phyloP scores from a whole-genome alignment of 352 stramenopile genomes.

The Pythium pectinolyticum region DNA sequence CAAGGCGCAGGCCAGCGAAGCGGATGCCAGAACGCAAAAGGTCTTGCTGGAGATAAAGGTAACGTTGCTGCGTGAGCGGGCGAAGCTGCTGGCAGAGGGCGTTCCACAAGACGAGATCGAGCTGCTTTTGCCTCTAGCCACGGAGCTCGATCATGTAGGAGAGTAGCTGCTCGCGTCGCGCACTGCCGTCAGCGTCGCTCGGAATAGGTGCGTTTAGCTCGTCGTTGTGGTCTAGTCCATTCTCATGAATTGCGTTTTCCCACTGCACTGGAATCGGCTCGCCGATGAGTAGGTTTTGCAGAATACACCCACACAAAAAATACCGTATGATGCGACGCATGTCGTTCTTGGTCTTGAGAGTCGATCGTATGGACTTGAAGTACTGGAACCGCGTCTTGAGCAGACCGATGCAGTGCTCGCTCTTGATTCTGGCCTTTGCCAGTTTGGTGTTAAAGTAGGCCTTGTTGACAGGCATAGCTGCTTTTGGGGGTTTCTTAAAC shows the following conservation, averaged over 20 bases:
- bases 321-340: not conserved
- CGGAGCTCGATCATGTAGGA: conserved; percentile 23
- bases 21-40: not conserved
- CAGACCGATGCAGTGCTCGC: conserved; percentile 25
- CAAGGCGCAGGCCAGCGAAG: not conserved
- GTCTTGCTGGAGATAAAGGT: conserved; percentile 18
- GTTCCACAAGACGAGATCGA: conserved; percentile 27
- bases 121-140: conserved; percentile 13
- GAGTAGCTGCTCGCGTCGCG: conserved; percentile 16
- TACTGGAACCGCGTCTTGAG: conserved; percentile 31
- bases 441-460: conserved; percentile 27
- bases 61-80: conserved; percentile 10
- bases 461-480: not conserved
- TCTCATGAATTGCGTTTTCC: conserved; percentile 16
- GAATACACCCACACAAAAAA: conserved; percentile 12
- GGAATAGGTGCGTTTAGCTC: conserved; percentile 11
- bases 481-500: conserved; percentile 26
- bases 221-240: conserved; percentile 10
- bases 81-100: conserved; percentile 14
- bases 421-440: conserved; percentile 21
- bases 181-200: not conserved
- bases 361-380: conserved; percentile 24
- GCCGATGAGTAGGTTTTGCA: conserved; percentile 31
- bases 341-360: conserved; percentile 8
- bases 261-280: conserved; percentile 21